phyloP scores from a whole-genome alignment of 257 asterid genomes.

The Hygrophila difformis region DNA sequence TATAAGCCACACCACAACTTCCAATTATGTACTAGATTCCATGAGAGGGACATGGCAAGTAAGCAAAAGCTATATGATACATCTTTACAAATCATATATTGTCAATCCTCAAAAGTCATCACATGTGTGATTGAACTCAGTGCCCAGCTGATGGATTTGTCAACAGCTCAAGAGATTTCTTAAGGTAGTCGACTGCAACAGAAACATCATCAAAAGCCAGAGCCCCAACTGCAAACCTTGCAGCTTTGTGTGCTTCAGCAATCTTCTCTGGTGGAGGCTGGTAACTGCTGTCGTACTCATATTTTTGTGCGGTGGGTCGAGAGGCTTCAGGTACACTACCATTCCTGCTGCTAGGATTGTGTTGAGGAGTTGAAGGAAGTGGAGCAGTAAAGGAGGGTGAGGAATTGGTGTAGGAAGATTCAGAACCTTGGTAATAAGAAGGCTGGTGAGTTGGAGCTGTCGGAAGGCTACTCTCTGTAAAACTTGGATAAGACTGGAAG shows the following conservation, averaged over 20 bases:
- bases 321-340: slow-evolving; percentile 37
- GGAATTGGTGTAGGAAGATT: slow-evolving; percentile 36
- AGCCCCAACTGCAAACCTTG: slow-evolving; percentile 89
- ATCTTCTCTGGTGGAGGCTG: slow-evolving; percentile 81
- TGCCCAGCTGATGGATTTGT: slow-evolving; percentile 64
- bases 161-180: slow-evolving; percentile 74
- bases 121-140: slow-evolving; percentile 22
- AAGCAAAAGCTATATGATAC: slow-evolving; percentile 5
- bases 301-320: slow-evolving; percentile 30
- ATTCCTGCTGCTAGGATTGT: slow-evolving; percentile 32
- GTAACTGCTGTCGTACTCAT: slow-evolving; percentile 63
- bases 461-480: slow-evolving; percentile 67
- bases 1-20: slow-evolving; percentile 7
- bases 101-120: not conserved
- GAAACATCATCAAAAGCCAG: slow-evolving; percentile 82
- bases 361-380: slow-evolving; percentile 35
- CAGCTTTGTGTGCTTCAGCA: slow-evolving; percentile 92
- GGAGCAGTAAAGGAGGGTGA: slow-evolving; percentile 32
- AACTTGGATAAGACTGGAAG: slow-evolving; percentile 81
- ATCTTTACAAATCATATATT: slow-evolving; percentile 12
- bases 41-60: not conserved
- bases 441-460: slow-evolving; percentile 58
- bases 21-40: not conserved
- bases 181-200: slow-evolving; percentile 66
- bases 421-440: slow-evolving; percentile 53